These are phyloP conservation scores for Cenchrus fungigraminus DNA, from an alignment of 176 grass and related monocot species.

Conservation along the genomic window DNA sequence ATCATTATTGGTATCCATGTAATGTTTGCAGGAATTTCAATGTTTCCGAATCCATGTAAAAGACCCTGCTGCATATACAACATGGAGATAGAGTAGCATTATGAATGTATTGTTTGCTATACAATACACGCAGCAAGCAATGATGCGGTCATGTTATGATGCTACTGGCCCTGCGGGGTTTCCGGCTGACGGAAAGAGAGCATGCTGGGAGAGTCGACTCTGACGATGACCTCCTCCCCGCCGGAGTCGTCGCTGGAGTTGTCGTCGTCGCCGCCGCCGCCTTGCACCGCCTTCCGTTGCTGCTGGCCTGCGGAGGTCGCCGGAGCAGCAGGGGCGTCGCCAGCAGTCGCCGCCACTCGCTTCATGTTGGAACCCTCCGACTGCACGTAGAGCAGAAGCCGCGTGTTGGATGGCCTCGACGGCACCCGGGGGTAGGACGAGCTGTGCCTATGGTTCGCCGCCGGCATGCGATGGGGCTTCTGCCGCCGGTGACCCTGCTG, in stretches of 20 bases:
- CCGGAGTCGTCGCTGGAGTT: constrained; percentile 76
- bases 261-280: not conserved
- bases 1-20: not conserved
- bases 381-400: constrained; percentile 53
- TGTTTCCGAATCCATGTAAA: not conserved
- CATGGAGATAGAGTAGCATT: not conserved
- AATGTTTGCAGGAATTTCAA: not conserved
- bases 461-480: constrained; percentile 20
- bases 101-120: not conserved
- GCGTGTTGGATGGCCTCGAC: constrained; percentile 38
- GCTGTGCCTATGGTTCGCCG: constrained; percentile 47
- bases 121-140: not conserved
- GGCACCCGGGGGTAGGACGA: constrained; percentile 68
- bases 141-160: not conserved
- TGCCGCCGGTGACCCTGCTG: not conserved
- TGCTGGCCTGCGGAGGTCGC: not conserved
- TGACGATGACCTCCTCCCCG: constrained; percentile 77
- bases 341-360: constrained; percentile 4
- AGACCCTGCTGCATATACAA: not conserved
- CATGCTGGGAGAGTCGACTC: constrained; percentile 88
- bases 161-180: constrained; percentile 24
- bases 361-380: constrained; percentile 68
- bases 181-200: constrained; percentile 58
- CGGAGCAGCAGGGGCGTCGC: not conserved
- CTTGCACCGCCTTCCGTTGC: not conserved